A percentile compares a stretch with the other conserved stretches of the same genome.
These are phyloP conservation scores for Suhomyces yuchorum DNA, from an alignment of 1,139 yeast genomes.

Conservation along the genomic window DNA sequence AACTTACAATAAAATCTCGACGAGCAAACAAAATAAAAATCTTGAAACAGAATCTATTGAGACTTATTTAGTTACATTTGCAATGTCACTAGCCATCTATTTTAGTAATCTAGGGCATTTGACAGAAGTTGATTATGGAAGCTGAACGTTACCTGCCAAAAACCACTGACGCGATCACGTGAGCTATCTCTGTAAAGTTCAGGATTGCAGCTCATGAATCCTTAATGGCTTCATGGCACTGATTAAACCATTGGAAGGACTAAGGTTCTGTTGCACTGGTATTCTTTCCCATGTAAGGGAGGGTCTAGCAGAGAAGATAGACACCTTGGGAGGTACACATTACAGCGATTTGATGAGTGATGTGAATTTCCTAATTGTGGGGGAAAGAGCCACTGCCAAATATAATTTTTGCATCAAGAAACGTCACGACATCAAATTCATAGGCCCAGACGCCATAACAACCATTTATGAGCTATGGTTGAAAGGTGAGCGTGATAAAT, in stretches of 20 bases:
- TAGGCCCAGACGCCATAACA: slow-evolving; percentile 50
- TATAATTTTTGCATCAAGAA: slow-evolving; percentile 62
- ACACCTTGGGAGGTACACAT: slow-evolving; percentile 64
- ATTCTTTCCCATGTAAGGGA: slow-evolving; percentile 31
- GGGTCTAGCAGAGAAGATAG: slow-evolving; percentile 43
- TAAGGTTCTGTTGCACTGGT: slow-evolving; percentile 49
- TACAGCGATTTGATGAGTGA: slow-evolving; percentile 66
- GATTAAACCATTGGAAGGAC: slow-evolving; percentile 34
- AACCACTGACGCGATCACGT: slow-evolving; percentile 14
- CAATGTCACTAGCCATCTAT: too few relatives aligned
- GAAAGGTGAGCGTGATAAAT: slow-evolving; percentile 44
- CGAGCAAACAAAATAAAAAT: too few relatives aligned
- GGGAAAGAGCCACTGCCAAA: slow-evolving; percentile 66
- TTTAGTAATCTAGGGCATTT: too few relatives aligned
- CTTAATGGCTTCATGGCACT: slow-evolving; percentile 7
- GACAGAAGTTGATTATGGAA: too few relatives aligned
- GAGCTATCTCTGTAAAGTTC: neutral
- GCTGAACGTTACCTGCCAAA: too few relatives aligned
- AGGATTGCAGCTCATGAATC: neutral
- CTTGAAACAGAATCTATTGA: too few relatives aligned
- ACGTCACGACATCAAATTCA: slow-evolving; percentile 60
- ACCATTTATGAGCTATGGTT: slow-evolving; percentile 56
- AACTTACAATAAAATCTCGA: too few relatives aligned
- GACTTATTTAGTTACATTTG: too few relatives aligned
- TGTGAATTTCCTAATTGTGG: slow-evolving; percentile 68